These are phyloP conservation scores for Naematelia aurantialba DNA, from an alignment of 768 basidiomycete genomes.

Conservation along the genomic window DNA sequence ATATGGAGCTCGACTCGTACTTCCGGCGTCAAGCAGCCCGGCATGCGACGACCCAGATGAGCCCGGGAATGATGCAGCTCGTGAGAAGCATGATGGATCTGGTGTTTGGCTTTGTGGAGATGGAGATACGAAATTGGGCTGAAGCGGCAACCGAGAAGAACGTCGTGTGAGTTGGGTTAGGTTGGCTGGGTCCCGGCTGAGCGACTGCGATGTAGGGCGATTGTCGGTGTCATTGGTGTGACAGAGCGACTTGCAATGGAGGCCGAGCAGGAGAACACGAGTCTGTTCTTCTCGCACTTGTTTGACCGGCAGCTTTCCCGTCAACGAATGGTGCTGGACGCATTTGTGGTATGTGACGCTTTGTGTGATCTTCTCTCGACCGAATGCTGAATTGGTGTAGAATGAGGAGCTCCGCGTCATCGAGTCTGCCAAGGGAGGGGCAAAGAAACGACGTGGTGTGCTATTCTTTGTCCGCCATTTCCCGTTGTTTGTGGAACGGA, in stretches of 20 bases:
- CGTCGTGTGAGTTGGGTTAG: conserved; percentile 59
- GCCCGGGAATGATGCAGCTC: conserved; percentile 68
- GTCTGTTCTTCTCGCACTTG: conserved; percentile 62
- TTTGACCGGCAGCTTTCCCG: conserved; percentile 79
- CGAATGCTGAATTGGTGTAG: conserved; percentile 52
- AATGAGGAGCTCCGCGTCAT: conserved; percentile 81
- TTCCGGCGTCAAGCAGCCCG: conserved; percentile 87
- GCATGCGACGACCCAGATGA: conserved; percentile 58
- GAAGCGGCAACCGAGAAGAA: conserved; percentile 74
- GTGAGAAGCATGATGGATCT: conserved; percentile 86
- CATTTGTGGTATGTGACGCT: conserved; percentile 52
- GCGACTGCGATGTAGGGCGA: conserved; percentile 59
- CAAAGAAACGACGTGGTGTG: conserved; percentile 88
- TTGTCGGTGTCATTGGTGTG: conserved; percentile 73
- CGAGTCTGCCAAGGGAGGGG: conserved; percentile 83
- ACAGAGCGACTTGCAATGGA: conserved; percentile 73
- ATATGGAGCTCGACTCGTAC: conserved; percentile 88
- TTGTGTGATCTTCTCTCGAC: neutral
- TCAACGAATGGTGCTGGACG: conserved; percentile 70
- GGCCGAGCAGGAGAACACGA: conserved; percentile 73
- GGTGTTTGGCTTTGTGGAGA: conserved; percentile 87
- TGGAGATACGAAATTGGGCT: conserved; percentile 78
- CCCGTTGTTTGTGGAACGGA: conserved; percentile 73
- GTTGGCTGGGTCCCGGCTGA: conserved; percentile 9
- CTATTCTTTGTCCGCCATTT: conserved; percentile 89